Evolutionary conservation across 305 asterid species (phyloP), one percentile per base, ranked within the genome.

Genomic region (Fraxinus floribunda): DNA sequence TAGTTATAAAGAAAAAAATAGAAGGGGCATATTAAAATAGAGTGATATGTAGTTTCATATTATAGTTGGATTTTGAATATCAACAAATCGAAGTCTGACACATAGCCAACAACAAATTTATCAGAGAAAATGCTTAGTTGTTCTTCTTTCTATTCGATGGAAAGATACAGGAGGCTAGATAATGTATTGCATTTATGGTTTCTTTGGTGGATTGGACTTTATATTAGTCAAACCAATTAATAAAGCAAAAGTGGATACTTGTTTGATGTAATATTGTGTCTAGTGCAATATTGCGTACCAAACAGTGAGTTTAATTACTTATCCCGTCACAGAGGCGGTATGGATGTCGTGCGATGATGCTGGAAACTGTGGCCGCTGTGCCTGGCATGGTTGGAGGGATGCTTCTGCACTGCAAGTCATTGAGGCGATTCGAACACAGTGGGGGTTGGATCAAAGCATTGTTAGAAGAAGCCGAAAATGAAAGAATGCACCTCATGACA

Each of bases 381-480:
- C 92, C 92, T 0, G 92, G 92, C 5, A 89, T 89, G 92, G 92
- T 89, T 0, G 92, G 89, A 80, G 91, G 91, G 60, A 35, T 88
- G 85, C 68, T 88, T 24, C 79, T 88, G 2, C 89, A 88, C 75
- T 86, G 85, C 60, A 86, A 82, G 38, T 88, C 89, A 3, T 38
- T 88, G 32, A 66, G 89, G 52, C 84, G 86, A 72, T 86, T 88
- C 34, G 89, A 88, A 72, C 91, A 84, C 41, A 88, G 91, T 26
- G 91, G 91, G 1, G 91, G 91, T 0, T 88, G 91, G 89, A 88
- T 88, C 71, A 88, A 84, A 70, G 81, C 91, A 1, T 52, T 88
- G 15, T 8, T 88, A 0, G 91, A 88, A 76, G 91, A 88, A 82
- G 91, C 91, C 15, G 89, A 88, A 60, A 88, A 88, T 1, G 89